These are phyloP conservation scores for Aspergillus saccharolyticus DNA, from an alignment of 495 filamentous ascomycete species.

Conservation along the genomic window DNA sequence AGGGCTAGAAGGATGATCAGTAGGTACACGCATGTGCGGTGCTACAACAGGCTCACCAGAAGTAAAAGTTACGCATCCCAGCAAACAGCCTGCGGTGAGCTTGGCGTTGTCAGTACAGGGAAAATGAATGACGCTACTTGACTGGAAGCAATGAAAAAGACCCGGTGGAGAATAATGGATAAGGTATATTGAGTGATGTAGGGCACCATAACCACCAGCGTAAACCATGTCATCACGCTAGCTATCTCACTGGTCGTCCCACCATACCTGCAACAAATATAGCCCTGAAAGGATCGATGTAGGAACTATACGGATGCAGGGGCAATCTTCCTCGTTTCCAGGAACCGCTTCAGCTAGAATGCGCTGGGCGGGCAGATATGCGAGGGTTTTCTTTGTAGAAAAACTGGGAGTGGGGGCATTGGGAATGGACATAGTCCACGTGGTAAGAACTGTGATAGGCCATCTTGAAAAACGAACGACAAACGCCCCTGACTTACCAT, in stretches of 20 bases:
- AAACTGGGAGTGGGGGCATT: background rate
- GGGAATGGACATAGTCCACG: background rate
- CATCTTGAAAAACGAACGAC: background rate
- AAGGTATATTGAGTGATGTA: conserved; percentile 58
- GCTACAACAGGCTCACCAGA: conserved; percentile 34
- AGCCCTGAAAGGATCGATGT: conserved; percentile 65
- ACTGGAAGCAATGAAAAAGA: conserved; percentile 19
- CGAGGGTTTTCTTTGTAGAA: conserved; percentile 51
- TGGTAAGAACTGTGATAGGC: background rate
- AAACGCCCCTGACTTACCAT: conserved; percentile 50
- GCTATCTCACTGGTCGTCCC: conserved; percentile 86
- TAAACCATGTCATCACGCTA: conserved; percentile 55
- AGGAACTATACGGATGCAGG: conserved; percentile 64
- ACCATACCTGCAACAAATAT: conserved; percentile 79
- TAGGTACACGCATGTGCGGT: conserved; percentile 7
- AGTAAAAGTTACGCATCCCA: conserved; percentile 52
- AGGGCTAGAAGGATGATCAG: conserved; percentile 52
- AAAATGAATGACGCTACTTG: conserved; percentile 14
- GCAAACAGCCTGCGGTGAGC: conserved; percentile 46
- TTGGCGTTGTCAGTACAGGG: conserved; percentile 39
- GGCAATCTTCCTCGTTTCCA: conserved; percentile 96
- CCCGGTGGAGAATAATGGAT: conserved; percentile 10
- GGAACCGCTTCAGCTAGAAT: conserved; percentile 88
- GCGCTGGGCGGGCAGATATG: conserved; percentile 94
- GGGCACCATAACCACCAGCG: conserved; percentile 79